Base-by-base conservation (phyloP, 139 green algal species). In the Coccomyxa sp. region DNA sequence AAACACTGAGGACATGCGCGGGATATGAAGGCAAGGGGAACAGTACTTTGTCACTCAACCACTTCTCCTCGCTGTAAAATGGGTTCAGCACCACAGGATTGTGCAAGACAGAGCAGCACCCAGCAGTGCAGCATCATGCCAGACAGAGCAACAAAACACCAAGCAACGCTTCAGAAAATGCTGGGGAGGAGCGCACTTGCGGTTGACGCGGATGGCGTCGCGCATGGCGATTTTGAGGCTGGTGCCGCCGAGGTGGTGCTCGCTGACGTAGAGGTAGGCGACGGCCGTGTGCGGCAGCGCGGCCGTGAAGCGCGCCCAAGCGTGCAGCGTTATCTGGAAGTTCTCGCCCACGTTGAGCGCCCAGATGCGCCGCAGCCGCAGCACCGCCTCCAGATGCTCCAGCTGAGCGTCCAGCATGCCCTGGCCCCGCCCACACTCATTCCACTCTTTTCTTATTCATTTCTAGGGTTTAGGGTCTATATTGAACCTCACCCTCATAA, bases 291-390 rank as follows among this genome's bases (percentile, higher is more conserved):
- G 25, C 27, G 82, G 85, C 74, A 95, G 88, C 59, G 67, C 83
- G 12, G 75, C 27, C 11, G 79, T 81, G 67, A 88, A 88, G 23
- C 17, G 21, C 30, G 81, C 57, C 85, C 85, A 88, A 81, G 85
- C 91, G n/a, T 77, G 30, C 58, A 86, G 58, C n/a, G 58, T 88
- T 76, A 90, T 90, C 16, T 82, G 63, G 68, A 90, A 90, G 83
- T 93, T 94, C 86, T 95, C 91, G 4, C 91, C 91, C 18, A 92
- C 82, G 18, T 95, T 93, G 13, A 93, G 60, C 1, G 88, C 89
- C 90, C 90, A 95, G 74, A 95, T 92, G 51, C 83, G 85, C n/a
- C 82, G 45, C 51, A 82, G 82, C 71, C 60, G 58, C 82, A 93
- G 86, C 45, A 88, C 82, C 12, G 82, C 60, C 9, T 32, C 75